Conservation (phyloP, 73 alveolate genomes). For the Diophrys sp. region DNA sequence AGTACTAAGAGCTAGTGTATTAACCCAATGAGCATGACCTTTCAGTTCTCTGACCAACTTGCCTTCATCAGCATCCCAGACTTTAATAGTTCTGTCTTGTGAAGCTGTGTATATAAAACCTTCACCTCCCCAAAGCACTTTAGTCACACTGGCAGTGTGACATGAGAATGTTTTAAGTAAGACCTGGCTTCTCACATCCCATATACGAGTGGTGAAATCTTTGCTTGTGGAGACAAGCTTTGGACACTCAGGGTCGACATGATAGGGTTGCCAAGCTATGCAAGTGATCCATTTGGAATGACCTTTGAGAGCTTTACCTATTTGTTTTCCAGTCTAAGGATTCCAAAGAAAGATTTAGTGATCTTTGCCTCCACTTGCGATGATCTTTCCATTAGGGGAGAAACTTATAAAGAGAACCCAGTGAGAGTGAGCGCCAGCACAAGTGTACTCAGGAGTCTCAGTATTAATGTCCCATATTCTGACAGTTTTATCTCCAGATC, state of each 20-base stretch:
- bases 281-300: constrained; percentile 96
- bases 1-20: constrained; percentile 80
- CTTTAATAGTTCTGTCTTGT: constrained; percentile 94
- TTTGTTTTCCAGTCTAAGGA: constrained; percentile 70
- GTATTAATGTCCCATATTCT: constrained; percentile 97
- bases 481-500: constrained; percentile 99
- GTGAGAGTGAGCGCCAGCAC: constrained; percentile 80
- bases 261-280: constrained; percentile 97
- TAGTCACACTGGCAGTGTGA: constrained; percentile 96
- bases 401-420: constrained; percentile 85
- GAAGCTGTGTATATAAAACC: constrained; percentile 93
- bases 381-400: constrained; percentile 83
- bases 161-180: constrained; percentile 73
- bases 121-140: constrained; percentile 96
- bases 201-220: constrained; percentile 91
- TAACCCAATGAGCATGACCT: constrained; percentile 97
- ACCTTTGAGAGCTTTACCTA: constrained; percentile 79
- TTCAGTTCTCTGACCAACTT: constrained; percentile 74
- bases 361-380: constrained; percentile 92
- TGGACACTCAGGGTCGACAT: constrained; percentile 69
- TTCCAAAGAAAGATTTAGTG: constrained; percentile 87
- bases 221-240: constrained; percentile 60
- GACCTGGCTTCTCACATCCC: constrained; percentile 86
- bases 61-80: constrained; percentile 86
- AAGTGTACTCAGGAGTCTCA: constrained; percentile 91